Evolutionary conservation across 805 yeast species (phyloP).

Genomic region (Starmerella gropengiesseri): DNA sequence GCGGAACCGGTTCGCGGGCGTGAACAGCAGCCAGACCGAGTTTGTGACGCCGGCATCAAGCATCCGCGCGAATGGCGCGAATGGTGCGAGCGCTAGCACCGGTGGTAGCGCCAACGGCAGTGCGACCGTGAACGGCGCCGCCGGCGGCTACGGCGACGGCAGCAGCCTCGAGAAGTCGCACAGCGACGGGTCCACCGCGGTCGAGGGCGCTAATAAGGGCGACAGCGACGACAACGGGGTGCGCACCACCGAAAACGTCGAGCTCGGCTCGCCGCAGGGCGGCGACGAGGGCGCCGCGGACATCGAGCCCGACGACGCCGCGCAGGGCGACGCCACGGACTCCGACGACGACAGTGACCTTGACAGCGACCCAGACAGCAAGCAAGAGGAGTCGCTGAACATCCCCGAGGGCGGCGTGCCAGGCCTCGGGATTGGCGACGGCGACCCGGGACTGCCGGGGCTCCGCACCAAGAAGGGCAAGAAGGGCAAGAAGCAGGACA

Average conservation of each 20-base stretch:
- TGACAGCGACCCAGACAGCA: background rate
- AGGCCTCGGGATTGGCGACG: constrained; percentile 23
- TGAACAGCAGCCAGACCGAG: background rate
- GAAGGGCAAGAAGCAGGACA: constrained; percentile 7
- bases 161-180: background rate
- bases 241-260: background rate
- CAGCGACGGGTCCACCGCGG: constrained; percentile 2
- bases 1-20: constrained; percentile 14
- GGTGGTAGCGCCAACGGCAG: too few relatives aligned
- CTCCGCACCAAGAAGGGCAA: too few relatives aligned
- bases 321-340: background rate
- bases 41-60: constrained; percentile 2
- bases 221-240: background rate
- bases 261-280: background rate
- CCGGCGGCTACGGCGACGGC: background rate
- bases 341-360: background rate
- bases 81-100: background rate
- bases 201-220: background rate
- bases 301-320: background rate
- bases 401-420: constrained; percentile 24
- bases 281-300: background rate
- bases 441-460: constrained; percentile 23
- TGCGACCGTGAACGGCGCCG: background rate
- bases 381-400: constrained; percentile 11
- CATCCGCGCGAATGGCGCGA: background rate